These are phyloP conservation scores for Aspergillus latus DNA, from an alignment of 2,329 filamentous ascomycete genomes.

Conservation along the genomic window DNA sequence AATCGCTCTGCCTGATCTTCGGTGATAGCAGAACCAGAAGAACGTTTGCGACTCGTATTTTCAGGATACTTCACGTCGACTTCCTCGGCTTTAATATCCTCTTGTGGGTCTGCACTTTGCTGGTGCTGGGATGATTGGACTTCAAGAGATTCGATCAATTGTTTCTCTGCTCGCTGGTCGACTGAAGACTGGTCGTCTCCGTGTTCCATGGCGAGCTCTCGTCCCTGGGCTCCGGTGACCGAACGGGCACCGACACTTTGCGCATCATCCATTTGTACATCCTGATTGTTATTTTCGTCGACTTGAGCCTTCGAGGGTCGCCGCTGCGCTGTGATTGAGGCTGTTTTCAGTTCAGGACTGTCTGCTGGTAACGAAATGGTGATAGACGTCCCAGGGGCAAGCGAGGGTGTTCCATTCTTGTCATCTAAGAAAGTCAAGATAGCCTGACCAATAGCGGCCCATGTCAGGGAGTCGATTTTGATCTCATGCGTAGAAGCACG, in stretches of 20 bases:
- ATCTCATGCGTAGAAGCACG: slow-evolving; percentile 42
- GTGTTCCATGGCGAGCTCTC: slow-evolving; percentile 19
- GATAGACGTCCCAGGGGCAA: slow-evolving; percentile 42
- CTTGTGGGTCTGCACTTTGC: slow-evolving; percentile 24
- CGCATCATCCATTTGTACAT: slow-evolving; percentile 19
- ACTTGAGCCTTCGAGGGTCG: slow-evolving; percentile 16
- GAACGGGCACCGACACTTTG: slow-evolving; percentile 14
- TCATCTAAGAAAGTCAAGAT: slow-evolving; percentile 47
- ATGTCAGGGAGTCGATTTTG: slow-evolving; percentile 37
- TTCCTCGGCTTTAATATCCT: slow-evolving; percentile 28
- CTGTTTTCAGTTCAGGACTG: slow-evolving; percentile 25
- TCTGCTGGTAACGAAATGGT: slow-evolving; percentile 42
- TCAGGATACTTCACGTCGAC: slow-evolving; percentile 37
- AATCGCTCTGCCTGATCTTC: slow-evolving; percentile 58
- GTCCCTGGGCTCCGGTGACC: slow-evolving; percentile 15
- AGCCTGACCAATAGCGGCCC: slow-evolving; percentile 51
- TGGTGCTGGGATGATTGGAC: slow-evolving; percentile 27
- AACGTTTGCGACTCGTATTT: slow-evolving; percentile 56
- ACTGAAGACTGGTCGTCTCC: slow-evolving; percentile 35
- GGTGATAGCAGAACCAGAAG: slow-evolving; percentile 59
- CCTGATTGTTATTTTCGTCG: slow-evolving; percentile 16
- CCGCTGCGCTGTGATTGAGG: slow-evolving; percentile 15
- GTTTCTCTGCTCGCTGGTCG: slow-evolving; percentile 39
- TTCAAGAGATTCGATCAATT: slow-evolving; percentile 39
- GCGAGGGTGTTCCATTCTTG: slow-evolving; percentile 34